Base-by-base conservation (phyloP, 352 stramenopile genomes). In the Phytophthora rubi region DNA sequence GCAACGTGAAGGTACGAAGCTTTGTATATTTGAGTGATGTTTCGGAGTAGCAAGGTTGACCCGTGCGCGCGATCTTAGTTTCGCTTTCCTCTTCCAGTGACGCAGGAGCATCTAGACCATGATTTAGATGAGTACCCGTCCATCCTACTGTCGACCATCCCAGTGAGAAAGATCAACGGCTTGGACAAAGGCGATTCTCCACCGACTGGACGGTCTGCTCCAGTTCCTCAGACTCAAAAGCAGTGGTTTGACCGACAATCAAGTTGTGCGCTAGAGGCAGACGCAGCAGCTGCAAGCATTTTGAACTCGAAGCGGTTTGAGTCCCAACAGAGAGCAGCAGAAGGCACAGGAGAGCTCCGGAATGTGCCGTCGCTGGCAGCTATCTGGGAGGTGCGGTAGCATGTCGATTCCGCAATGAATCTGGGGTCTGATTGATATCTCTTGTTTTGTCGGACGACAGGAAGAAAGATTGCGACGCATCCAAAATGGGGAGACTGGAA, bases 281-380 rank as follows among this genome's bases (percentile, higher is more conserved):
- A 96, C 52, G 88, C 92, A 13, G 77, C 86, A 12, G 82, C 80
- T 32, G 73, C 80, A 6, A 82, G 77, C 52, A 93, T 96, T 45
- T 56, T 94, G 12, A 95, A 96, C 59, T 75, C 86, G 15, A 75
- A 65, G 21, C 62, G 72, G 3, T 86, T 91, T 65, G 73, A 65
- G 15, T 51, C 42, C 15, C 74, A 90, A 2, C 85, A 90, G 51
- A 68, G 70, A 42, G 81, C 80, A 47, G 65, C 84, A 32, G 49
- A 81, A 13, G 59, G 59, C 0, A 82, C 62, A 48, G 73, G 70
- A 2, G 77, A 91, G 54, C 58, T 88, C 52, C 81, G 77, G 2
- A 87, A 86, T 59, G 89, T 96, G 10, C 89, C 89, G 26, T 94
- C 89, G 10, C 67, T 96, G 23, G 86, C 86, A 53, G 84, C 86